These are phyloP conservation scores for Dictyostelium purpureum DNA, from an alignment of 78 protist species.

Conservation along the genomic window DNA sequence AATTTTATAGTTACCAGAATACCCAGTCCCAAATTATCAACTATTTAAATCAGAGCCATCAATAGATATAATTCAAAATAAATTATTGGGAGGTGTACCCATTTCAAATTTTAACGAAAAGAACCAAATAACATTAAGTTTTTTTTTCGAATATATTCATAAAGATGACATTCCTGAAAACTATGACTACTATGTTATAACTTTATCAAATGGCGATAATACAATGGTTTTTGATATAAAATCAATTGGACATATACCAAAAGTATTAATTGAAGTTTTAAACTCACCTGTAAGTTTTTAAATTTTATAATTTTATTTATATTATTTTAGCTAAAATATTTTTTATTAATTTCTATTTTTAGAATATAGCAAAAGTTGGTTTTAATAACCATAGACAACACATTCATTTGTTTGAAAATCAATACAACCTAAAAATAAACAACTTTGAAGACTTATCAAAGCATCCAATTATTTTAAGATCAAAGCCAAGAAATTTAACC, in stretches of 20 bases:
- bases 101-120: neutral
- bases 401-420: neutral
- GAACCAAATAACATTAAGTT: neutral
- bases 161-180: neutral
- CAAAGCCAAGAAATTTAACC: neutral
- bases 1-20: slow-evolving; percentile 17
- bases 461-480: neutral
- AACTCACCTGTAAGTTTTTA: slow-evolving; percentile 1
- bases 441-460: slow-evolving; percentile 34
- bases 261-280: neutral
- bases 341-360: too few species aligned
- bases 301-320: neutral
- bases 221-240: neutral
- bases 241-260: neutral
- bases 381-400: neutral
- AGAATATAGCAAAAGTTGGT: slow-evolving; percentile 35
- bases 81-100: neutral
- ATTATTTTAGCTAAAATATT: neutral
- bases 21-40: slow-evolving; percentile 18
- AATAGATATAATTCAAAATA: too few species aligned
- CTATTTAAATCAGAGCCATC: neutral
- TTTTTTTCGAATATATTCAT: slow-evolving; percentile 5
- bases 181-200: neutral
- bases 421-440: neutral
- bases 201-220: slow-evolving; percentile 11